phyloP scores from a whole-genome alignment of 805 yeast species.

The Grigorovia jiainica region DNA sequence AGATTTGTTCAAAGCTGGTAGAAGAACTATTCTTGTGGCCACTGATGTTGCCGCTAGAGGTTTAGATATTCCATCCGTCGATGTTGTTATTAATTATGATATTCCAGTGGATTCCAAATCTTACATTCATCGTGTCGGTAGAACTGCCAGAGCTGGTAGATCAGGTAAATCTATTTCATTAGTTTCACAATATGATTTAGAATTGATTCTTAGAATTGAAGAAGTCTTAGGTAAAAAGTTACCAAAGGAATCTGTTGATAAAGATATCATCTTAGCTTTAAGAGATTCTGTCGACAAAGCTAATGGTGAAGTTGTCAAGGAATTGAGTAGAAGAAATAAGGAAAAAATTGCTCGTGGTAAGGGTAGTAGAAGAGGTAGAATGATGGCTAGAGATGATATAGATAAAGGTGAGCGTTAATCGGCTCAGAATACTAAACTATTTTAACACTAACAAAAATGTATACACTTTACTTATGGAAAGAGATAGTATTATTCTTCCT shows the following conservation, averaged over 20 bases:
- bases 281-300: slow-evolving; percentile 89
- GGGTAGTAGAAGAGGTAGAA: slow-evolving; percentile 29
- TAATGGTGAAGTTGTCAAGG: slow-evolving; percentile 73
- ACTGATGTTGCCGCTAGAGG: slow-evolving; percentile 90
- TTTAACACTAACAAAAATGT: neutral
- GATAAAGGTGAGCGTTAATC: slow-evolving; percentile 35
- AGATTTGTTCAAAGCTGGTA: slow-evolving; percentile 69
- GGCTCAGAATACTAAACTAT: neutral
- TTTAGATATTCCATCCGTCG: slow-evolving; percentile 73
- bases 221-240: slow-evolving; percentile 74
- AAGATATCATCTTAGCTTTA: slow-evolving; percentile 63
- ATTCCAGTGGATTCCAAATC: slow-evolving; percentile 80
- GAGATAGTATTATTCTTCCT: neutral
- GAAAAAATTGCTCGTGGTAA: slow-evolving; percentile 36
- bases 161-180: slow-evolving; percentile 80
- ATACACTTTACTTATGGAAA: no score
- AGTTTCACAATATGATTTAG: slow-evolving; percentile 92
- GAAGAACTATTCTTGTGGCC: slow-evolving; percentile 60
- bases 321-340: slow-evolving; percentile 63
- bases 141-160: slow-evolving; percentile 92
- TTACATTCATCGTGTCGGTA: slow-evolving; percentile 81
- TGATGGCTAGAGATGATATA: slow-evolving; percentile 35
- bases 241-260: slow-evolving; percentile 74
- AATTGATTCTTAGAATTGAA: slow-evolving; percentile 79
- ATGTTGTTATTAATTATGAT: slow-evolving; percentile 67